Evolutionary conservation across 1,284 basidiomycete species (phyloP).

Genomic region (Trametes pubescens): DNA sequence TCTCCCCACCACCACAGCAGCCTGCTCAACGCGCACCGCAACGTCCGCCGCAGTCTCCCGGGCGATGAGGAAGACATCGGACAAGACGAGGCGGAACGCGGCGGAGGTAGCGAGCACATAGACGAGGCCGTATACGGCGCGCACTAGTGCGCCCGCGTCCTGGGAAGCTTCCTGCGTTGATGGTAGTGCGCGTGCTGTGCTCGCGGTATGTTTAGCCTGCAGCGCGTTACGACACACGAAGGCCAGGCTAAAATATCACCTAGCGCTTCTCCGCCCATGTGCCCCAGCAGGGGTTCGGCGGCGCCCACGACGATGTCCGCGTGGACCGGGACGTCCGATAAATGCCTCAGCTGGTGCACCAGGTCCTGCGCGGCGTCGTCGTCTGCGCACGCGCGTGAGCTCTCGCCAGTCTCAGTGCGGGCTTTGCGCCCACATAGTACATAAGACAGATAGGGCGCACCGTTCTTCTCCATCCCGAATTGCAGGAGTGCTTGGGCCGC

Average conservation of each 20-base stretch:
- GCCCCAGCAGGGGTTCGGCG: neutral
- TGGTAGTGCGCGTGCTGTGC: conserved; percentile 23
- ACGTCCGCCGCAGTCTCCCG: conserved; percentile 50
- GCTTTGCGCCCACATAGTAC: too few species aligned
- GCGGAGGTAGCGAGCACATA: conserved; percentile 52
- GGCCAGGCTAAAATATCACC: neutral
- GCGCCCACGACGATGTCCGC: conserved; percentile 38
- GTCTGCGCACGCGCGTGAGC: conserved; percentile 33
- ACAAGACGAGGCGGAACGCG: conserved; percentile 53
- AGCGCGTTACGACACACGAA: neutral
- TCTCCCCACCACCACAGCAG: conserved; percentile 46
- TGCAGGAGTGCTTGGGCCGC: conserved; percentile 49
- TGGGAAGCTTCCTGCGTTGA: conserved; percentile 42
- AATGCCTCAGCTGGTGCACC: conserved; percentile 38
- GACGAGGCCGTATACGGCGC: conserved; percentile 46
- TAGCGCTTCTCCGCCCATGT: conserved; percentile 13
- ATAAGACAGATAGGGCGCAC: conserved; percentile 43
- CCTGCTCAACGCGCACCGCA: conserved; percentile 47
- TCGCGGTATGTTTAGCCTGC: neutral
- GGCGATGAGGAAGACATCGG: conserved; percentile 47
- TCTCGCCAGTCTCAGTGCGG: too few species aligned
- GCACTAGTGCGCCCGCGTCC: conserved; percentile 46
- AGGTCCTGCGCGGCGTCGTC: conserved; percentile 57
- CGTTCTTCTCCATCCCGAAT: conserved; percentile 58
- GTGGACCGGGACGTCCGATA: conserved; percentile 34